Percentiles rank a stretch among this genome's conserved stretches.
These are phyloP conservation scores for Pythium dissotocum DNA, from an alignment of 352 stramenopile genomes.

Conservation along the genomic window DNA sequence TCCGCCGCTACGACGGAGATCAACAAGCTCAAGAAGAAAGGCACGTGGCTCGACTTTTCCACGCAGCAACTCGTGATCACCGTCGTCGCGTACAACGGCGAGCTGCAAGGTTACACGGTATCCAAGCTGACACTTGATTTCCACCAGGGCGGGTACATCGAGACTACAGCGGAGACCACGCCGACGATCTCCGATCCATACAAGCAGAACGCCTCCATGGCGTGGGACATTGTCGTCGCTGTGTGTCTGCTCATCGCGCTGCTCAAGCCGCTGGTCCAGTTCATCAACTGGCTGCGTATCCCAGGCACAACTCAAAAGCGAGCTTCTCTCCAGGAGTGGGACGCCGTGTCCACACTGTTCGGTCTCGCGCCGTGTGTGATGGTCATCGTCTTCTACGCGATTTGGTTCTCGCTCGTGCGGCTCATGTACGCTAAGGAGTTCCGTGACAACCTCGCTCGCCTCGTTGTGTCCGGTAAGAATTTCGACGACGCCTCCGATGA, in stretches of 20 bases:
- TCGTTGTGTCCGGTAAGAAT: slow-evolving; percentile 39
- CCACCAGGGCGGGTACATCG: slow-evolving; percentile 31
- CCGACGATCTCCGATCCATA: slow-evolving; percentile 34
- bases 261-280: not conserved
- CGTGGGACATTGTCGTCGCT: slow-evolving; percentile 32
- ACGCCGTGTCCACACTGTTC: slow-evolving; percentile 1
- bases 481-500: slow-evolving; percentile 37
- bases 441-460: slow-evolving; percentile 39
- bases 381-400: slow-evolving; percentile 33
- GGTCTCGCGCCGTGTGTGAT: slow-evolving; percentile 8
- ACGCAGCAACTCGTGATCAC: slow-evolving; percentile 37
- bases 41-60: slow-evolving; percentile 33
- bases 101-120: slow-evolving; percentile 35
- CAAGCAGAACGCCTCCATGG: slow-evolving; percentile 17
- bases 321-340: not conserved
- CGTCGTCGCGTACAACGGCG: slow-evolving; percentile 40
- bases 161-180: slow-evolving; percentile 21
- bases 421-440: slow-evolving; percentile 48
- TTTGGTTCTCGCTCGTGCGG: slow-evolving; percentile 36
- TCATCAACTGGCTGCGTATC: not conserved
- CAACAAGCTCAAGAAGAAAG: slow-evolving; percentile 20
- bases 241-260: slow-evolving; percentile 24
- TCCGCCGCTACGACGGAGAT: slow-evolving; percentile 21
- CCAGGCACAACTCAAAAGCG: not conserved
- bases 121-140: slow-evolving; percentile 34